Percentiles rank a stretch among this genome's conserved stretches.
phyloP scores from a whole-genome alignment of 2,329 filamentous ascomycete species.

The Pseudopithomyces chartarum region DNA sequence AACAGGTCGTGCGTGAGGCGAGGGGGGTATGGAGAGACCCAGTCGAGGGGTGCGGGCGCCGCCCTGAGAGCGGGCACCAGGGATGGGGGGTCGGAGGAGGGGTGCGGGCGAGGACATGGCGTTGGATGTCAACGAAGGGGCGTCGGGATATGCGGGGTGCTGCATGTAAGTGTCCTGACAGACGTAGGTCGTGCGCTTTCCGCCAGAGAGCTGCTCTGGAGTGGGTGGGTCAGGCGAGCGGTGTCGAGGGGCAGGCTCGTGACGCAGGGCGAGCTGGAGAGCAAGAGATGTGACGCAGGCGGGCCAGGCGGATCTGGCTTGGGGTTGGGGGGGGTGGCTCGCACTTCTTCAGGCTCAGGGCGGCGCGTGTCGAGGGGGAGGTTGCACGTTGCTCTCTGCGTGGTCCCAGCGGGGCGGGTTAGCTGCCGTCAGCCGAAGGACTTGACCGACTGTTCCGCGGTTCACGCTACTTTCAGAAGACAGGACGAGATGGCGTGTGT shows the following conservation, averaged over 20 bases:
- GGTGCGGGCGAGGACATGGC: constrained; percentile 78
- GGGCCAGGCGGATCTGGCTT: constrained; percentile 1
- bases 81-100: constrained; percentile 81
- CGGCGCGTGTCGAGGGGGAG: constrained; percentile 20
- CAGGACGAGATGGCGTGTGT: not conserved
- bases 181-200: not conserved
- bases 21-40: constrained; percentile 87
- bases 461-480: not conserved
- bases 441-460: constrained; percentile 27
- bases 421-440: constrained; percentile 37
- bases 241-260: constrained; percentile 10
- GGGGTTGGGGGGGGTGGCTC: constrained; percentile 5
- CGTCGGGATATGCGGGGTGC: constrained; percentile 24
- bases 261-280: constrained; percentile 4
- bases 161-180: constrained; percentile 28
- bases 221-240: not conserved
- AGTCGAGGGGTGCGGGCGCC: constrained; percentile 74
- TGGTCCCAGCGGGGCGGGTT: constrained; percentile 33
- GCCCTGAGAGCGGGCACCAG: constrained; percentile 63
- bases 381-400: constrained; percentile 28
- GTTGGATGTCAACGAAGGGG: constrained; percentile 23
- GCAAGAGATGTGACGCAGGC: constrained; percentile 14
- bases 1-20: constrained; percentile 80
- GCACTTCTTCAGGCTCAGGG: constrained; percentile 12
- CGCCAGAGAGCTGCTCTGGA: not conserved